phyloP scores from a whole-genome alignment of 306 rosid genomes.

The Pterocarpus macrocarpus region DNA sequence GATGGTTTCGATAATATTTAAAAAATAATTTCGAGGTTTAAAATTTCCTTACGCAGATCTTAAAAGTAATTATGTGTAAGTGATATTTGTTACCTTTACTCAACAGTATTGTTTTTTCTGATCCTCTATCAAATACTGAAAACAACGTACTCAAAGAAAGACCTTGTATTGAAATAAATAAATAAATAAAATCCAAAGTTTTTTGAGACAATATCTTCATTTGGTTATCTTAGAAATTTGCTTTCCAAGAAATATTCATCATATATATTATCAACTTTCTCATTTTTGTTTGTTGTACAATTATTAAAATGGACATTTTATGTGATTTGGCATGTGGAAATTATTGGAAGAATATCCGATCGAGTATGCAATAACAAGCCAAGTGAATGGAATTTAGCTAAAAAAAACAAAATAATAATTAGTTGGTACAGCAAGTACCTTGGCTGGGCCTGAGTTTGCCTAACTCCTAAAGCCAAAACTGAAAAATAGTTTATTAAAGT shows the following conservation, averaged over 20 bases:
- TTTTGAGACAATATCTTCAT: not conserved
- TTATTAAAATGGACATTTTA: conserved; percentile 6
- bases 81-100: too few species aligned
- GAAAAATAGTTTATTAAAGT: not conserved
- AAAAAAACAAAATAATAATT: conserved; percentile 41
- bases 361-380: conserved; percentile 19
- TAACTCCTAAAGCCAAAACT: not conserved
- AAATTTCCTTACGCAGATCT: not conserved
- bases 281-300: conserved; percentile 11
- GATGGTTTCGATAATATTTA: not conserved
- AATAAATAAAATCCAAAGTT: not conserved
- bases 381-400: conserved; percentile 36
- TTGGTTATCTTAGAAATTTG: not conserved
- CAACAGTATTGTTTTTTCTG: too few species aligned
- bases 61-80: too few species aligned
- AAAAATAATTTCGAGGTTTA: too few species aligned
- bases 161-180: not conserved
- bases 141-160: not conserved
- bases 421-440: conserved; percentile 47
- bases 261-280: not conserved
- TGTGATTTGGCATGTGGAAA: conserved; percentile 35
- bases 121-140: too few species aligned
- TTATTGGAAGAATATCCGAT: conserved; percentile 43
- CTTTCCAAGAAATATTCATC: not conserved
- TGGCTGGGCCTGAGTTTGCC: not conserved